These are phyloP conservation scores for Yamadazyma nakazawae DNA, from an alignment of 805 yeast genomes.

Conservation along the genomic window DNA sequence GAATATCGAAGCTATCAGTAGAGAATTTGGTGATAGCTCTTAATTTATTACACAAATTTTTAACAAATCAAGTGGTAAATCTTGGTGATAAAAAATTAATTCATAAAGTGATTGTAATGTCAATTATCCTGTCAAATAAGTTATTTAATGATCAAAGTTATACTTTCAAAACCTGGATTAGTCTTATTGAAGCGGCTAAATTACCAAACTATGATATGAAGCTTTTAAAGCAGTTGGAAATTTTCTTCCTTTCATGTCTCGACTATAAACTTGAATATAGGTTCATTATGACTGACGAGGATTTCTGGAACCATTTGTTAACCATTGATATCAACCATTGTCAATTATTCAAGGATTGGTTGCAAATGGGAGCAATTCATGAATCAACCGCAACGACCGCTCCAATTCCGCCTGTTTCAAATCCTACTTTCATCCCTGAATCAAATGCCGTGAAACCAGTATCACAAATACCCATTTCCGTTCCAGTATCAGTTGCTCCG, in stretches of 20 bases:
- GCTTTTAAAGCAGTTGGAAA: slow-evolving; percentile 26
- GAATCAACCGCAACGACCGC: not conserved
- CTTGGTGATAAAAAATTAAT: slow-evolving; percentile 12
- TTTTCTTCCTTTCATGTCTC: slow-evolving; percentile 23
- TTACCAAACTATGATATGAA: slow-evolving; percentile 19
- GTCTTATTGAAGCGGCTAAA: slow-evolving; percentile 18
- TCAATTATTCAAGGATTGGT: slow-evolving; percentile 4
- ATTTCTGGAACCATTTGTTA: slow-evolving; percentile 22
- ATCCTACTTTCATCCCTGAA: not conserved
- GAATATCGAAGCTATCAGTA: slow-evolving; percentile 10
- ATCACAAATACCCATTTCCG: not conserved
- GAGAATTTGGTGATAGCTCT: slow-evolving; percentile 13
- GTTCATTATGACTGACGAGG: slow-evolving; percentile 16
- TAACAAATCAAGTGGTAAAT: slow-evolving; percentile 6
- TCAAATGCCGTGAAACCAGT: not conserved
- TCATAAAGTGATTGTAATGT: slow-evolving; percentile 22
- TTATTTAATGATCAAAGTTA: slow-evolving; percentile 48
- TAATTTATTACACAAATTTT: slow-evolving; percentile 10
- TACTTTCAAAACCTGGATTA: slow-evolving; percentile 50
- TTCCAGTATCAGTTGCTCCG: slow-evolving; percentile 3
- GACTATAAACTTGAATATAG: slow-evolving; percentile 27
- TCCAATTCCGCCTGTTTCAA: not conserved
- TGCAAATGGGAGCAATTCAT: slow-evolving; percentile 1
- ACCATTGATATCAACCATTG: not conserved
- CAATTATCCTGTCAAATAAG: slow-evolving; percentile 37